Evolutionary conservation across 2,329 filamentous ascomycete species (phyloP).

Genomic region (Rhytidhysteron rufulum): DNA sequence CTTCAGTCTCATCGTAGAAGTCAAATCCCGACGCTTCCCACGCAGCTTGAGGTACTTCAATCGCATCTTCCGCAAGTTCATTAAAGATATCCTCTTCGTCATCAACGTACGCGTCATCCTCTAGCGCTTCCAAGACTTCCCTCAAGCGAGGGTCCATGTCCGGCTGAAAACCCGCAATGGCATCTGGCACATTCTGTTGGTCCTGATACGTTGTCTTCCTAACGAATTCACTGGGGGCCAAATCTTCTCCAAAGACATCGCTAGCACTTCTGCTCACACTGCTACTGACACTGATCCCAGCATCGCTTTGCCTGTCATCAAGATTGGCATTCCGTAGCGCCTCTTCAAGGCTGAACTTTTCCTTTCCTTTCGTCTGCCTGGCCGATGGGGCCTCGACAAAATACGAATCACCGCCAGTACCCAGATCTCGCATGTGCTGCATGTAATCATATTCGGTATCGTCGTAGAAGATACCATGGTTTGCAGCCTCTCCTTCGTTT

Average conservation of each 20-base stretch:
- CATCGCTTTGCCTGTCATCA: constrained; percentile 39
- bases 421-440: constrained; percentile 93
- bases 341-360: constrained; percentile 78
- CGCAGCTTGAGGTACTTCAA: constrained; percentile 73
- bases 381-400: constrained; percentile 73
- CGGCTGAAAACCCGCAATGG: constrained; percentile 88
- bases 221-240: constrained; percentile 76
- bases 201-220: constrained; percentile 79
- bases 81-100: constrained; percentile 80
- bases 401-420: constrained; percentile 64
- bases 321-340: constrained; percentile 59
- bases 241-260: constrained; percentile 66
- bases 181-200: constrained; percentile 89
- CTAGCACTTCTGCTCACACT: constrained; percentile 37
- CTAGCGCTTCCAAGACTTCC: constrained; percentile 87
- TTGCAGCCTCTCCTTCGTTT: constrained; percentile 95
- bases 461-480: constrained; percentile 90
- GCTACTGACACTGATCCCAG: constrained; percentile 41
- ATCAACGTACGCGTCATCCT: constrained; percentile 93
- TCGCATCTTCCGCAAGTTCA: constrained; percentile 63
- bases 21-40: constrained; percentile 62
- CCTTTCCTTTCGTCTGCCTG: constrained; percentile 66
- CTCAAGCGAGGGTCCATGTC: constrained; percentile 94
- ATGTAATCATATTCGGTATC: constrained; percentile 98
- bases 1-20: constrained; percentile 36